Percentiles rank a stretch among this genome's conserved stretches.
phyloP scores from a whole-genome alignment of 2,329 filamentous ascomycete species.

The Beauveria scarabaeidicola region DNA sequence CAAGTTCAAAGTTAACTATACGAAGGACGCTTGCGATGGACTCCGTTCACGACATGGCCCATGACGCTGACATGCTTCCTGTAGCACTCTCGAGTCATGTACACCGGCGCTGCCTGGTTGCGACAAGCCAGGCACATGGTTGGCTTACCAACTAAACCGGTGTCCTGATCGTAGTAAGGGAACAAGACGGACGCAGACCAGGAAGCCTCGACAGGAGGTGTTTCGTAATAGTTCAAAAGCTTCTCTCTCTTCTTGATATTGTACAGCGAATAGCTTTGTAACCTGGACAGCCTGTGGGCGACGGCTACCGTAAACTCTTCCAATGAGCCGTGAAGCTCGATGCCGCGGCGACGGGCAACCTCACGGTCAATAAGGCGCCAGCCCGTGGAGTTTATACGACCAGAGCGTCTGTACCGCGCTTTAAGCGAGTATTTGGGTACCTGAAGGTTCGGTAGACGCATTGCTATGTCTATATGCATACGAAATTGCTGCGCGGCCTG shows the following conservation, averaged over 20 bases:
- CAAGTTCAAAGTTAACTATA: too few species aligned
- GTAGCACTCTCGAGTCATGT: neutral
- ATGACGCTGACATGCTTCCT: too few species aligned
- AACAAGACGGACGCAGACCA: neutral
- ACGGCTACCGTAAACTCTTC: too few species aligned
- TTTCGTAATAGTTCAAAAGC: neutral
- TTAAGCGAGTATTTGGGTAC: neutral
- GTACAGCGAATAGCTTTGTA: too few species aligned
- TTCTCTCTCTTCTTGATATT: neutral
- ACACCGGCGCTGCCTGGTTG: neutral
- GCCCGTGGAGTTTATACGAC: neutral
- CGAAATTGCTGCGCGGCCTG: neutral
- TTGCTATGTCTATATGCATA: neutral
- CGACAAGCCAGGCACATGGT: neutral
- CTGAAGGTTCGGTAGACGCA: neutral
- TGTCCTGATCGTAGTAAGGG: neutral
- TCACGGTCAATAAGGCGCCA: neutral
- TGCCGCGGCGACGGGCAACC: neutral
- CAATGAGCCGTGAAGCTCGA: neutral
- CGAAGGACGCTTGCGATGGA: too few species aligned
- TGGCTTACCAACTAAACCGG: neutral
- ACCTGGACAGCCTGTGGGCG: too few species aligned
- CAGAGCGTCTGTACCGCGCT: accelerated
- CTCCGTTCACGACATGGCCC: too few species aligned
- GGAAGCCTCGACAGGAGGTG: neutral